phyloP scores from a whole-genome alignment of 139 green algal species.

The Tetradesmus lagerheimii region DNA sequence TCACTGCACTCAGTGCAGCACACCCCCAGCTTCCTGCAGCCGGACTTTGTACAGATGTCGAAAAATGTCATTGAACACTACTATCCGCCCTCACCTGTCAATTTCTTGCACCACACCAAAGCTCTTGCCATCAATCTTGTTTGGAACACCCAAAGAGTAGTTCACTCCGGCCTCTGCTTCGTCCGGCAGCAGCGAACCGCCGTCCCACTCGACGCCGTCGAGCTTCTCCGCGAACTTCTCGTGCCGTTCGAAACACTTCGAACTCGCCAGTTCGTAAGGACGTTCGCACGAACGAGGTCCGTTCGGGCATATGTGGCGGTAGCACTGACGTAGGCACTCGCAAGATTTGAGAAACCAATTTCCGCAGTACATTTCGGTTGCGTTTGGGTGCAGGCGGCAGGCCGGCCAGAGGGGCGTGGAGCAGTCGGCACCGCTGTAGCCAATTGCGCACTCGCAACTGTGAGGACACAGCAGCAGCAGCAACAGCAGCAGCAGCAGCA shows the following conservation, averaged over 20 bases:
- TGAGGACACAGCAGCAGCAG: background rate
- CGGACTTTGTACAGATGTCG: no score
- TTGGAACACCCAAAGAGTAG: background rate
- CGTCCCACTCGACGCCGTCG: background rate
- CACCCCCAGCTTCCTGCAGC: no score
- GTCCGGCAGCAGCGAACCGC: background rate
- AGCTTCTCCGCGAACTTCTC: background rate
- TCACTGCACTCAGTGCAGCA: no score
- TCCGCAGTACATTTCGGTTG: background rate
- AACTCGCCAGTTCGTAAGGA: background rate
- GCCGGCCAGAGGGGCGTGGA: background rate
- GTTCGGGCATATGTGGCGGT: background rate
- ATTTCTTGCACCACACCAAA: background rate
- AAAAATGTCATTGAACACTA: no score
- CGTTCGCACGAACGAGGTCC: background rate
- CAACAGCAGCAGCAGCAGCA: background rate
- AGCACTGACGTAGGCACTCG: background rate
- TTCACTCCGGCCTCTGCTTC: background rate
- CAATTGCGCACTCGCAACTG: slow-evolving; percentile 26
- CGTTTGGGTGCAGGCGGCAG: background rate
- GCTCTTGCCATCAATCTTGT: background rate
- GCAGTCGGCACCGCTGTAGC: background rate
- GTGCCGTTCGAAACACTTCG: slow-evolving; percentile 18
- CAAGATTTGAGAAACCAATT: background rate
- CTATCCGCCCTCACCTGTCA: background rate